These are phyloP conservation scores for Solanum hybrid DNA, from an alignment of 305 asterid species.

Conservation along the genomic window DNA sequence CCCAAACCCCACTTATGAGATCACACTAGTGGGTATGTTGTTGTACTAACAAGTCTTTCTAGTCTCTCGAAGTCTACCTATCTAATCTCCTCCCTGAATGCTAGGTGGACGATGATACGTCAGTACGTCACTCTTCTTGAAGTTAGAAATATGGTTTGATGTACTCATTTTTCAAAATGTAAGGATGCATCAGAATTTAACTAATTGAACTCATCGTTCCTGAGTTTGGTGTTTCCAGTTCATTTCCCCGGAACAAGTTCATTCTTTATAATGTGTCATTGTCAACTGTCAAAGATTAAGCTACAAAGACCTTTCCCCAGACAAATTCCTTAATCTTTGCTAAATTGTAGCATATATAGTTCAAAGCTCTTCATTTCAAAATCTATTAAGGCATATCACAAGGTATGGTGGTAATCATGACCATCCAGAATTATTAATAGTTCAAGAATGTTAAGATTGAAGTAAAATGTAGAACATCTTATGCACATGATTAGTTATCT, in stretches of 20 bases:
- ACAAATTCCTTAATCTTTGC: neutral
- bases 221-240: neutral
- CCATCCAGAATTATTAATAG: neutral
- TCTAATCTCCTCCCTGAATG: neutral
- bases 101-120: neutral
- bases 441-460: neutral
- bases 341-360: neutral
- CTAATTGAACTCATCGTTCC: neutral
- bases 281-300: neutral
- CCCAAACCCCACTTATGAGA: neutral
- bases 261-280: neutral
- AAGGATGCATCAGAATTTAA: neutral
- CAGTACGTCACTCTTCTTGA: neutral
- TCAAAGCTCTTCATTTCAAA: neutral
- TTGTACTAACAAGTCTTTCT: neutral
- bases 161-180: neutral
- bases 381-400: neutral
- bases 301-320: neutral
- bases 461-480: neutral
- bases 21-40: neutral
- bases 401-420: neutral
- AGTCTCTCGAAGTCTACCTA: neutral
- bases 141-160: neutral
- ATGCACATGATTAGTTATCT: neutral
- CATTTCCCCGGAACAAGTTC: neutral